Evolutionary conservation across 306 rosid genomes (phyloP).

Genomic region (Morella rubra): DNA sequence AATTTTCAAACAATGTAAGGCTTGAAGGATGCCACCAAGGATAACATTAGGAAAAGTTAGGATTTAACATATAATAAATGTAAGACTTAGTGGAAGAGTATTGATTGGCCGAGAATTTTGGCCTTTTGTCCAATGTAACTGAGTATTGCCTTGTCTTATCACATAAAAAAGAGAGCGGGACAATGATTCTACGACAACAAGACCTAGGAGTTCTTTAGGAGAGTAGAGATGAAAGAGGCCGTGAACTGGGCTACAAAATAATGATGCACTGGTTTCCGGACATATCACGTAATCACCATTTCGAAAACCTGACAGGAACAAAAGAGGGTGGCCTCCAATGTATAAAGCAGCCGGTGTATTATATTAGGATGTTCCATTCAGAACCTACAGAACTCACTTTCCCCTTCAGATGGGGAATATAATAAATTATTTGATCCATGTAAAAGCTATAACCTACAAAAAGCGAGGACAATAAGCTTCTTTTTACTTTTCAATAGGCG

Average conservation of each 20-base stretch:
- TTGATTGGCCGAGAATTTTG: slow-evolving; percentile 47
- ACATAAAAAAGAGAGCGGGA: slow-evolving; percentile 13
- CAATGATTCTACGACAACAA: slow-evolving; percentile 36
- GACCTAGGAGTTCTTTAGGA: slow-evolving; percentile 1
- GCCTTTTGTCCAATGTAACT: slow-evolving; percentile 31
- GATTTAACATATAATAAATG: too few relatives aligned
- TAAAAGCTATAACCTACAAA: background rate
- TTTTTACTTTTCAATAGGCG: background rate
- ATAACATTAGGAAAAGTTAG: too few relatives aligned
- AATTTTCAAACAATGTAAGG: slow-evolving; percentile 21
- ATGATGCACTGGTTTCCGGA: slow-evolving; percentile 20
- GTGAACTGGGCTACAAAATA: slow-evolving; percentile 7
- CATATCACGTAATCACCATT: slow-evolving; percentile 24
- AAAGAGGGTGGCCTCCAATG: slow-evolving; percentile 20
- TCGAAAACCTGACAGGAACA: slow-evolving; percentile 14
- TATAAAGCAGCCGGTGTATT: slow-evolving; percentile 18
- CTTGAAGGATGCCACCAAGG: slow-evolving; percentile 5
- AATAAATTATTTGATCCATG: background rate
- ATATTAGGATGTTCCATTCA: slow-evolving; percentile 21
- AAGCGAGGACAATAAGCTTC: background rate
- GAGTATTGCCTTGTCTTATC: slow-evolving; percentile 20
- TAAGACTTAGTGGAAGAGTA: slow-evolving; percentile 37
- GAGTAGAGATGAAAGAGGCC: too few relatives aligned
- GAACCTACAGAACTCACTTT: slow-evolving; percentile 18
- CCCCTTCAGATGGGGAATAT: background rate